A percentile compares a stretch with the other conserved stretches of the same genome.
phyloP scores from a whole-genome alignment of 768 basidiomycete genomes.

The Mrakia blollopis region DNA sequence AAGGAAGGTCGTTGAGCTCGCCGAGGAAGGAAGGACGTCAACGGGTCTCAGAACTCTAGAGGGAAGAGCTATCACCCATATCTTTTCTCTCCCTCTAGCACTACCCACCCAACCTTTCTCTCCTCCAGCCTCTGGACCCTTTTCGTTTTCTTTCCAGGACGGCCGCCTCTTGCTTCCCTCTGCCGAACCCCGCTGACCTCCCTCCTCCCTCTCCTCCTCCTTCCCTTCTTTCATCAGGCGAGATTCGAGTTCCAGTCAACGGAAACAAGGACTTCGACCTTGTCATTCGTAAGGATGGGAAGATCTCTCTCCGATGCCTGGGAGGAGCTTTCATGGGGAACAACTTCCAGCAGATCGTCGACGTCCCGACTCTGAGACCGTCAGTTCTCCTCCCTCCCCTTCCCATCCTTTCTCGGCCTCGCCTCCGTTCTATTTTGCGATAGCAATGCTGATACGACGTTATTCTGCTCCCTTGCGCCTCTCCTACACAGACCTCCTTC shows the following conservation, averaged over 20 bases:
- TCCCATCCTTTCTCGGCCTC: background rate
- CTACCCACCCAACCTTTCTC: background rate
- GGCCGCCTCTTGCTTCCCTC: background rate
- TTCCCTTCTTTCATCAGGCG: background rate
- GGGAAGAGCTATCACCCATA: background rate
- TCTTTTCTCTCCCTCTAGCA: background rate
- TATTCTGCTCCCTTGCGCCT: background rate
- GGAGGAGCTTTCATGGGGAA: constrained; percentile 22
- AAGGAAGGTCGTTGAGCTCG: background rate
- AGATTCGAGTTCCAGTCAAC: constrained; percentile 17
- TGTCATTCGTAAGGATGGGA: constrained; percentile 15
- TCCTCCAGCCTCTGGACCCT: background rate
- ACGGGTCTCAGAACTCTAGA: background rate
- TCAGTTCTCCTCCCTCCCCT: background rate
- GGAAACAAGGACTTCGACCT: constrained; percentile 33
- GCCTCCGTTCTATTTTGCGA: background rate
- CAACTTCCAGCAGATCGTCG: constrained; percentile 12
- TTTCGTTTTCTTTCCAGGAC: background rate
- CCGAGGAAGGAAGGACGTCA: background rate
- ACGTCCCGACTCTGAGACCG: constrained; percentile 13
- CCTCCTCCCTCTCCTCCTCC: background rate
- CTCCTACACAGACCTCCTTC: background rate
- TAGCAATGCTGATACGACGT: background rate
- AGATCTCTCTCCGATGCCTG: constrained; percentile 15
- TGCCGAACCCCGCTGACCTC: background rate